These are phyloP conservation scores for Polyporus arcularius DNA, from an alignment of 768 basidiomycete species.

Conservation along the genomic window DNA sequence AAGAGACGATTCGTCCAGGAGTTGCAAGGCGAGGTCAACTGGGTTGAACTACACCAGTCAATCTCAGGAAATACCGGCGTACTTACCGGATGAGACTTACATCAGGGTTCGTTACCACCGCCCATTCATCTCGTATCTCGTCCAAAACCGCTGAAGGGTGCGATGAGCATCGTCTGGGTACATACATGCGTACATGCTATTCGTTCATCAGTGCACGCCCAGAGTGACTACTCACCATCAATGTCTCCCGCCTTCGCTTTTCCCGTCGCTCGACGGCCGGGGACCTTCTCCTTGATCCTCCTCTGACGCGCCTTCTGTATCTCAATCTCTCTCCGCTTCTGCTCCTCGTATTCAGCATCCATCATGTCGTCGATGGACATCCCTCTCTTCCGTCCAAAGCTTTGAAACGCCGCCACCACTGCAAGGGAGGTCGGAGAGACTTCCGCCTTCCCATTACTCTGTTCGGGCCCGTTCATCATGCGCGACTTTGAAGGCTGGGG, in stretches of 20 bases:
- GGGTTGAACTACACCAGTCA: constrained; percentile 74
- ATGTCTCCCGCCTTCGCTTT: constrained; percentile 76
- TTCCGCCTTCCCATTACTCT: constrained; percentile 13
- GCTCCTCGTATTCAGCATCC: constrained; percentile 56
- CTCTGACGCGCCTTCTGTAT: constrained; percentile 67
- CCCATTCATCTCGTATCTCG: constrained; percentile 89
- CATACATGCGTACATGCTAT: not conserved
- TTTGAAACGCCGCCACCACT: constrained; percentile 71
- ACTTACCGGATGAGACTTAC: constrained; percentile 42
- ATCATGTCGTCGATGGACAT: constrained; percentile 55
- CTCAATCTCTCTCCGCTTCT: constrained; percentile 61
- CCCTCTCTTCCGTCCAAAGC: constrained; percentile 53
- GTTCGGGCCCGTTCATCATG: constrained; percentile 1
- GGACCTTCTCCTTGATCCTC: constrained; percentile 67
- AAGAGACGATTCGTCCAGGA: constrained; percentile 74
- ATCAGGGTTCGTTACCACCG: constrained; percentile 80
- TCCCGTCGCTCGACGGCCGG: constrained; percentile 53
- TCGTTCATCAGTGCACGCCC: not conserved
- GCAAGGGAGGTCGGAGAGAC: constrained; percentile 37
- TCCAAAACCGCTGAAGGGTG: constrained; percentile 69
- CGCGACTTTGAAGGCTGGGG: constrained; percentile 11
- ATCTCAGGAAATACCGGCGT: constrained; percentile 3
- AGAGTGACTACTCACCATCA: constrained; percentile 58
- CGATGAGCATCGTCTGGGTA: not conserved
- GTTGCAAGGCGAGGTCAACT: constrained; percentile 87